These are phyloP conservation scores for Arthrobotrys megalospora DNA, from an alignment of 2,329 filamentous ascomycete species.

Conservation along the genomic window DNA sequence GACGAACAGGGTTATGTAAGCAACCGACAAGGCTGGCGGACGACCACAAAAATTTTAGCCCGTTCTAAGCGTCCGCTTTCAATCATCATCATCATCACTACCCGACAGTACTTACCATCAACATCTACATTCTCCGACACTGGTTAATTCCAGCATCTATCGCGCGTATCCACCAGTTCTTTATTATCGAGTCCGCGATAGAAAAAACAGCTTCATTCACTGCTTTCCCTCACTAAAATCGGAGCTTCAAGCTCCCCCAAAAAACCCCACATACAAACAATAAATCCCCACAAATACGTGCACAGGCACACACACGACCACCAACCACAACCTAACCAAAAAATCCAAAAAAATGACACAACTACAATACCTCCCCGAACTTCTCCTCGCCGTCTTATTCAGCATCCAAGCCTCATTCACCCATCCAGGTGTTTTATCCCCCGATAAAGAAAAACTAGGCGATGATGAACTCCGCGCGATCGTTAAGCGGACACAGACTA, in stretches of 20 bases:
- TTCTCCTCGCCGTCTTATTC: conserved; percentile 64
- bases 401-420: conserved; percentile 65
- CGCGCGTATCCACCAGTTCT: not conserved
- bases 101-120: not conserved
- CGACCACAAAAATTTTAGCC: conserved; percentile 36
- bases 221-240: not conserved
- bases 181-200: not conserved
- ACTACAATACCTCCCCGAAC: conserved; percentile 62
- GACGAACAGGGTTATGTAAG: conserved; percentile 3
- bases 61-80: not conserved
- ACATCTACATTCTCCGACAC: not conserved
- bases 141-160: not conserved
- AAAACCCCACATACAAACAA: not conserved
- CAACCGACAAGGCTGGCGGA: conserved; percentile 8
- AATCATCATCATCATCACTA: not conserved
- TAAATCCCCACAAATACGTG: not conserved
- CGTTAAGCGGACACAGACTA: conserved; percentile 64
- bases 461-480: conserved; percentile 64
- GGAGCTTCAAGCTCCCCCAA: conserved; percentile 17
- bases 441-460: conserved; percentile 63
- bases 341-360: conserved; percentile 52
- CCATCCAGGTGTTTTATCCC: conserved; percentile 63
- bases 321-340: not conserved
- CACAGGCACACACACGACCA: not conserved
- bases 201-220: not conserved